Percentiles rank a stretch among this genome's conserved stretches.
Conservation (phyloP, 345 rosid species). For the Arabis alpina region DNA sequence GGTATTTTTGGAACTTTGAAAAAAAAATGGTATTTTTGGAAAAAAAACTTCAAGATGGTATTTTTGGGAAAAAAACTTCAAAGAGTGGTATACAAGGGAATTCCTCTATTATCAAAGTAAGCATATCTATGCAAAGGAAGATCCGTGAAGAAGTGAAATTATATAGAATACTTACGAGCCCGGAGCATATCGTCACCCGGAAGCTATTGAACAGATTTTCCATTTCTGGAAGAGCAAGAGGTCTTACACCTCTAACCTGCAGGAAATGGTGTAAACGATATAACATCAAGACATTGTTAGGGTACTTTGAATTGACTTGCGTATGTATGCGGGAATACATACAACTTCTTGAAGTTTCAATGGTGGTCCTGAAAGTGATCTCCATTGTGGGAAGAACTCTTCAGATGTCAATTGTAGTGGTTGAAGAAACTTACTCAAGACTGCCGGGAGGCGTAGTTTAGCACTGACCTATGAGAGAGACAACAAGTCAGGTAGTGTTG, state of each 20-base stretch:
- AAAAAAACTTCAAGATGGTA: too few relatives aligned
- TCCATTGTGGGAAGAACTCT: constrained; percentile 98
- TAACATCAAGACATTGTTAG: too few relatives aligned
- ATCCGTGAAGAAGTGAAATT: not conserved
- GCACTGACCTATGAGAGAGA: constrained; percentile 64
- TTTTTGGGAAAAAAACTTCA: too few relatives aligned
- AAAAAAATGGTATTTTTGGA: too few relatives aligned
- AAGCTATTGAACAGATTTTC: constrained; percentile 75
- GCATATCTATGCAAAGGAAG: constrained; percentile 15
- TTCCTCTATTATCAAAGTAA: not conserved
- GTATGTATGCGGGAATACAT: constrained; percentile 42
- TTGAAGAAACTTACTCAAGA: constrained; percentile 90
- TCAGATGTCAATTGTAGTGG: constrained; percentile 76
- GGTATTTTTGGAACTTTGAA: too few relatives aligned
- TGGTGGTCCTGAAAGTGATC: constrained; percentile 94
- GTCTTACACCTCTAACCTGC: constrained; percentile 93
- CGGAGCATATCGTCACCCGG: constrained; percentile 76
- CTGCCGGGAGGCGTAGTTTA: constrained; percentile 94
- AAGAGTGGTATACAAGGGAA: too few relatives aligned
- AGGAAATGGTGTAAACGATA: constrained; percentile 20
- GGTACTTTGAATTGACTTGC: too few relatives aligned
- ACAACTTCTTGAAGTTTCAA: constrained; percentile 99
- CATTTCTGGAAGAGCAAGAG: constrained; percentile 85
- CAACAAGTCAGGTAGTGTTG: constrained; percentile 26
- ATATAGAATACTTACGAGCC: constrained; percentile 73